Evolutionary conservation across 2,329 filamentous ascomycete genomes (phyloP).

Genomic region (Colletotrichum destructivum): DNA sequence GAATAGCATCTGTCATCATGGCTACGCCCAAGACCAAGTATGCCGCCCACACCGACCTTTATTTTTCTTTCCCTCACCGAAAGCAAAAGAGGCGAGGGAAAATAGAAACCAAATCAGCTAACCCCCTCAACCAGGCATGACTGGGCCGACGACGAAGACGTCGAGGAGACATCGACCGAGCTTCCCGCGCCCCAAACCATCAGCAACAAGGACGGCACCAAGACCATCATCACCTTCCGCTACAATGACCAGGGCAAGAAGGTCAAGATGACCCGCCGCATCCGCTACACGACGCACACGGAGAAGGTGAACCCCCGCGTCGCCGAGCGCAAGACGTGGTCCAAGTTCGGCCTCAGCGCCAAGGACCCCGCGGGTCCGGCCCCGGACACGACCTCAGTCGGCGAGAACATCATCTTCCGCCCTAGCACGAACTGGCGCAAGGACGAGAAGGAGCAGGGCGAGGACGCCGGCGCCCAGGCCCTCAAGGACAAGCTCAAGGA

Average conservation of each 20-base stretch:
- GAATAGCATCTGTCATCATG: slow-evolving; percentile 22
- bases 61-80: background rate
- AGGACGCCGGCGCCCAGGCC: slow-evolving; percentile 79
- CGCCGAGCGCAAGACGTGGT: slow-evolving; percentile 92
- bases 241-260: slow-evolving; percentile 95
- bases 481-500: slow-evolving; percentile 92
- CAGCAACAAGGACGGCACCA: slow-evolving; percentile 98
- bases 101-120: slow-evolving; percentile 8
- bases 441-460: slow-evolving; percentile 85
- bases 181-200: slow-evolving; percentile 91
- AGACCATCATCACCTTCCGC: slow-evolving; percentile 92
- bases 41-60: slow-evolving; percentile 6
- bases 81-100: background rate
- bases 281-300: slow-evolving; percentile 91
- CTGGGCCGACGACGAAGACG: slow-evolving; percentile 97
- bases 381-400: slow-evolving; percentile 90
- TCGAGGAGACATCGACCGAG: slow-evolving; percentile 77
- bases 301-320: slow-evolving; percentile 97
- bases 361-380: slow-evolving; percentile 88
- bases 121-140: slow-evolving; percentile 67
- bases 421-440: slow-evolving; percentile 95
- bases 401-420: slow-evolving; percentile 98
- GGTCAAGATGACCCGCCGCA: slow-evolving; percentile 96
- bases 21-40: slow-evolving; percentile 42
- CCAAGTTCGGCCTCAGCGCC: slow-evolving; percentile 92